Conservation (phyloP, 2,329 filamentous ascomycete species). For the Colletotrichum musae region DNA sequence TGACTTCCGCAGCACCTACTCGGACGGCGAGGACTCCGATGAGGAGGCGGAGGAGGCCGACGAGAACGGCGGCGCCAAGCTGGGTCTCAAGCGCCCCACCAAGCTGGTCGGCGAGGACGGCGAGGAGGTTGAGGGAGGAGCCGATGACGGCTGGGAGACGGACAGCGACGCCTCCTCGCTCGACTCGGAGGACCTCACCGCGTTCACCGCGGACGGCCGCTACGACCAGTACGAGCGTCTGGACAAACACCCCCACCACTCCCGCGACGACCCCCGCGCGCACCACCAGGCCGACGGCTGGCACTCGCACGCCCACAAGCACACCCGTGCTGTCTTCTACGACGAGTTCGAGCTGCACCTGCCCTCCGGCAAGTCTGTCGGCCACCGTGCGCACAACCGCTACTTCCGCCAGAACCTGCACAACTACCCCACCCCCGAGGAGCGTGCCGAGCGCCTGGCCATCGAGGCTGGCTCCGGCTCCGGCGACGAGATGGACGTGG, state of each 20-base stretch:
- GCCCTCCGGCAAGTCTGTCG: slow-evolving; percentile 89
- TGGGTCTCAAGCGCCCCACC: slow-evolving; percentile 72
- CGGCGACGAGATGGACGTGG: slow-evolving; percentile 52
- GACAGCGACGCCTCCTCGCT: slow-evolving; percentile 92
- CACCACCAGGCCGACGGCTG: slow-evolving; percentile 84
- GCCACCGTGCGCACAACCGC: slow-evolving; percentile 87
- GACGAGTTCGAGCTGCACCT: slow-evolving; percentile 96
- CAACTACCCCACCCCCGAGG: slow-evolving; percentile 83
- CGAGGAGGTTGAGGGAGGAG: slow-evolving; percentile 65
- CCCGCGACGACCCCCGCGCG: slow-evolving; percentile 77
- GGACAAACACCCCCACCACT: slow-evolving; percentile 81
- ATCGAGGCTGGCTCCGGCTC: slow-evolving; percentile 61
- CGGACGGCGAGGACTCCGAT: slow-evolving; percentile 79
- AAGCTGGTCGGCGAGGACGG: slow-evolving; percentile 67
- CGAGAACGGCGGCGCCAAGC: slow-evolving; percentile 75
- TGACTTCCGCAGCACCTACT: slow-evolving; percentile 96
- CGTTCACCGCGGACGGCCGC: slow-evolving; percentile 81
- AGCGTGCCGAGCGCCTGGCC: slow-evolving; percentile 78
- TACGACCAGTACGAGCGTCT: slow-evolving; percentile 81
- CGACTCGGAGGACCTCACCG: slow-evolving; percentile 86
- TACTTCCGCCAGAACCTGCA: slow-evolving; percentile 96
- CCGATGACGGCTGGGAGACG: slow-evolving; percentile 92
- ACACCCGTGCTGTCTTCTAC: slow-evolving; percentile 83
- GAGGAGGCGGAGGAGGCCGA: slow-evolving; percentile 70
- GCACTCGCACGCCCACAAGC: slow-evolving; percentile 87